Evolutionary conservation across 257 asterid species (phyloP).

Genomic region (Lycium ferocissimum): DNA sequence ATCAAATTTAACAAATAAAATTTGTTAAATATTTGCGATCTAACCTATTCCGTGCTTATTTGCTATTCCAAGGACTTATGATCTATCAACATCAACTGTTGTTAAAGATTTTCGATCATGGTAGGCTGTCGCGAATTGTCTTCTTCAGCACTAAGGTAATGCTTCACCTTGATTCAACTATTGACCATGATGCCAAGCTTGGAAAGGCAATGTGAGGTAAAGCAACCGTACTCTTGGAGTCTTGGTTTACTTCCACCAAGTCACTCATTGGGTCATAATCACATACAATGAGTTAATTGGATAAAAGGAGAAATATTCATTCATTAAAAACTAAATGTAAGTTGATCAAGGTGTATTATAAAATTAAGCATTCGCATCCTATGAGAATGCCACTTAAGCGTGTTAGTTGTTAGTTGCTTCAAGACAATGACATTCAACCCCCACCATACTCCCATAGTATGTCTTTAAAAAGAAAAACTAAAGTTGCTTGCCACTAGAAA

Average conservation of each 20-base stretch:
- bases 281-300: no score
- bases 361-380: background rate
- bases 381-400: background rate
- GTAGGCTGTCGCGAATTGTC: background rate
- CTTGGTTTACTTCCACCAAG: no score
- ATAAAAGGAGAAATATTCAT: no score
- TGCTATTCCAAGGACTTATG: background rate
- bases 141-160: conserved; percentile 5
- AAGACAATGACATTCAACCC: background rate
- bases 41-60: background rate
- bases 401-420: background rate
- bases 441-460: background rate
- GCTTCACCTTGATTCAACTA: conserved; percentile 4
- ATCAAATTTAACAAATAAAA: background rate
- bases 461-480: no score
- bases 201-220: background rate
- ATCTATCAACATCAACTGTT: background rate
- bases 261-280: no score
- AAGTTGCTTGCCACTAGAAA: no score
- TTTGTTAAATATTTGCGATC: background rate
- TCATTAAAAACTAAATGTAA: background rate
- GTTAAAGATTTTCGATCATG: background rate
- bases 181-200: conserved; percentile 3
- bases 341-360: background rate
- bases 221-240: no score